phyloP scores from a whole-genome alignment of 2,329 filamentous ascomycete species.

The Aspergillus intermedius region DNA sequence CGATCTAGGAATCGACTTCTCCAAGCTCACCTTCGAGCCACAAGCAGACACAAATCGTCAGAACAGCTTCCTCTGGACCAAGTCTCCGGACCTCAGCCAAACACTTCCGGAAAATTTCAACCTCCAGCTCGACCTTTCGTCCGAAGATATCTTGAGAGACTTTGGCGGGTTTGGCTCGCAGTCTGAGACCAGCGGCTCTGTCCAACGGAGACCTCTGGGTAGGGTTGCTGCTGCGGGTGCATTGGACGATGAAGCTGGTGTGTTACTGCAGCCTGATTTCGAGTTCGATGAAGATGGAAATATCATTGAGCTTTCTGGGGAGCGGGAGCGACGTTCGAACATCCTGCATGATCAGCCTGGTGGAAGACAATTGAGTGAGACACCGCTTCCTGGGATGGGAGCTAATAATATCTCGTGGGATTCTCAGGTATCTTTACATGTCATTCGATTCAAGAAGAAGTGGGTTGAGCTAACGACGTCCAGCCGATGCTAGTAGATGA shows the following conservation, averaged over 20 bases:
- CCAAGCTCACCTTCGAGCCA: conserved; percentile 34
- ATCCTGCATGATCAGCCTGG: conserved; percentile 6
- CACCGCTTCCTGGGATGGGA: conserved; percentile 29
- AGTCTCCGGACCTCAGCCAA: conserved; percentile 27
- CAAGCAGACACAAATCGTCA: conserved; percentile 27
- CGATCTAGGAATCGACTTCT: conserved; percentile 51
- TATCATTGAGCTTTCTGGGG: conserved; percentile 42
- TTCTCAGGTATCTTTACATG: conserved; percentile 7
- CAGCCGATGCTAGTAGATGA: conserved; percentile 25
- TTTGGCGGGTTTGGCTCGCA: conserved; percentile 35
- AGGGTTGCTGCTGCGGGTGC: conserved; percentile 14
- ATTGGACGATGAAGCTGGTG: conserved; percentile 38
- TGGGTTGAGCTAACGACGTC: not conserved
- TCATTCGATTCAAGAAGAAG: not conserved
- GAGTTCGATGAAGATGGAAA: conserved; percentile 58
- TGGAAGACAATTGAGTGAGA: conserved; percentile 22
- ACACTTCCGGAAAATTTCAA: conserved; percentile 19
- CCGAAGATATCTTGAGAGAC: conserved; percentile 38
- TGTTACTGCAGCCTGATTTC: conserved; percentile 51
- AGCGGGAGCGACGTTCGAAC: conserved; percentile 2
- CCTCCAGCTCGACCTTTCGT: conserved; percentile 43
- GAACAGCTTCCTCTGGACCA: conserved; percentile 25
- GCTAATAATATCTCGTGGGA: conserved; percentile 29
- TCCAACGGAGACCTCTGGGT: conserved; percentile 26
- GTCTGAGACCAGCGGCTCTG: conserved; percentile 37